Evolutionary conservation across 2,329 filamentous ascomycete genomes (phyloP).

Genomic region (Ilyonectria destructans): DNA sequence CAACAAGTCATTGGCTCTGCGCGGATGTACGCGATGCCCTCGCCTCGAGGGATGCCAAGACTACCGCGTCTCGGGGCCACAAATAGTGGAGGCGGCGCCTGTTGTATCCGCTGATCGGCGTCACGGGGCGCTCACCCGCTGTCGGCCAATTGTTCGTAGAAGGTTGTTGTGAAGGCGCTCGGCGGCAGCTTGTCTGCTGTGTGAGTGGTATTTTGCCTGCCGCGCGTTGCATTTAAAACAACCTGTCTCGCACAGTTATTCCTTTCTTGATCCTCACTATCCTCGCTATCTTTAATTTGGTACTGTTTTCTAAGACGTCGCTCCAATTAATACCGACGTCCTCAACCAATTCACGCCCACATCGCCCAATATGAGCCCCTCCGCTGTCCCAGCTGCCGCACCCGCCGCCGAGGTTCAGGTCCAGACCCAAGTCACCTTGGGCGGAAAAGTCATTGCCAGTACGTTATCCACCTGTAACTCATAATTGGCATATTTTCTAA

Average conservation of each 20-base stretch:
- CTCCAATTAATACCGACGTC: not conserved
- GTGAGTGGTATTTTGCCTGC: not conserved
- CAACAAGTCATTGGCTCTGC: not conserved
- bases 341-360: not conserved
- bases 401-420: conserved; percentile 2
- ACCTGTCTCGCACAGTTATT: not conserved
- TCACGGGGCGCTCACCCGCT: conserved; percentile 7
- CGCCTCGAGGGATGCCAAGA: conserved; percentile 16
- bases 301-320: not conserved
- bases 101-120: conserved; percentile 15
- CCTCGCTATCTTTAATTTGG: not conserved
- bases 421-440: conserved; percentile 27
- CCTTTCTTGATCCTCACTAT: no score
- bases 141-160: conserved; percentile 10
- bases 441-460: conserved; percentile 31
- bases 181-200: not conserved
- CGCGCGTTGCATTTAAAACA: not conserved
- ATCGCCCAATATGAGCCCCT: conserved; percentile 16
- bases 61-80: conserved; percentile 17
- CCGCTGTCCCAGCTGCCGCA: conserved; percentile 1
- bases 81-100: not conserved
- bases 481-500: not conserved
- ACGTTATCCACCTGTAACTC: not conserved
- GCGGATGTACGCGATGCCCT: conserved; percentile 6
- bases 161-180: not conserved